These are phyloP conservation scores for Copromyces sp. DNA, from an alignment of 495 filamentous ascomycete genomes.

Conservation along the genomic window DNA sequence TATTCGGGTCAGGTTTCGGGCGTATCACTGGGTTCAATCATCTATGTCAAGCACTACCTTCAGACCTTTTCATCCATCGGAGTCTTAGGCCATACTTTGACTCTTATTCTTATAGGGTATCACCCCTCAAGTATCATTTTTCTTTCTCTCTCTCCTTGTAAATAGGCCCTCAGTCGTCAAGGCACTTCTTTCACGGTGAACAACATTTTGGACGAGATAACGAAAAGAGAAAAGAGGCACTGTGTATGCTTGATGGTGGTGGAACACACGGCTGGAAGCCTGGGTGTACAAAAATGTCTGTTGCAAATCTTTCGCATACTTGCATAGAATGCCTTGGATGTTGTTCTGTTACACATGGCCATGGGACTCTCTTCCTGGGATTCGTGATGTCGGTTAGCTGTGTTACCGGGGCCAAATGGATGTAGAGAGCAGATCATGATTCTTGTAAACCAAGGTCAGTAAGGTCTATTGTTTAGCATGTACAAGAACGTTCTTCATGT, in stretches of 20 bases:
- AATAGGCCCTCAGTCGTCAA: neutral
- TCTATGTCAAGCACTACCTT: neutral
- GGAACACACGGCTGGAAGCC: neutral
- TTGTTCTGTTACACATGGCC: neutral
- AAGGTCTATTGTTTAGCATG: neutral
- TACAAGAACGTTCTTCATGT: neutral
- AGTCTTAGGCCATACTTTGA: neutral
- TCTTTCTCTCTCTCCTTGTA: neutral
- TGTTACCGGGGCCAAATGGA: neutral
- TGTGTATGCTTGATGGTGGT: neutral
- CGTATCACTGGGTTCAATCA: neutral
- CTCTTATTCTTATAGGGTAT: neutral
- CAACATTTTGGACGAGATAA: neutral
- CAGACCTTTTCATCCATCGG: neutral
- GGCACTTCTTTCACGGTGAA: neutral
- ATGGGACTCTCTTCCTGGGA: neutral
- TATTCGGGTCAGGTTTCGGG: neutral
- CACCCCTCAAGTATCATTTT: neutral
- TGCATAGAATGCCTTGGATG: neutral
- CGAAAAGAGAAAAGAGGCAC: neutral
- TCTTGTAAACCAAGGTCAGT: no score
- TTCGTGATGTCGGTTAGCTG: neutral
- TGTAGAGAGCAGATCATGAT: no score
- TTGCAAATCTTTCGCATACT: neutral
- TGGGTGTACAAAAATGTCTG: neutral